Base-by-base conservation (phyloP, 2,329 filamentous ascomycete species). In the Colletotrichum sp. region DNA sequence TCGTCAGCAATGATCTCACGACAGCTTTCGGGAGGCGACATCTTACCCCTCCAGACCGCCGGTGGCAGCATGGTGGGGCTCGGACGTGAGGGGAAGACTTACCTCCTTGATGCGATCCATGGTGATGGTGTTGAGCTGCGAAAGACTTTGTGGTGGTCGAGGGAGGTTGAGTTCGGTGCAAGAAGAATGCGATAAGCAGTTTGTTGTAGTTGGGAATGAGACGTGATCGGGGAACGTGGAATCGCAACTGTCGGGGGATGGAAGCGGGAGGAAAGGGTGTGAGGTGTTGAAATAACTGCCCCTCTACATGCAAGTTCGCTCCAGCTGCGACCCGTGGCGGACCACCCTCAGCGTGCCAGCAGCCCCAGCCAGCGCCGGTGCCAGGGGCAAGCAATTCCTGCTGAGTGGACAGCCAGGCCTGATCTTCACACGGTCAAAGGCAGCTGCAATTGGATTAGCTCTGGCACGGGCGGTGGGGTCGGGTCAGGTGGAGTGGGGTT, bases 91-190 rank as follows among this genome's bases (percentile, higher is more conserved):
- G 82, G 82, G 82, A 79, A 80, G 79, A 90, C 93, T 90, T 87
- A 96, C 95, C 91, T 96, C 93, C 93, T 95, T 96, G 87, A 97
- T 96, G 88, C 94, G 94, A 87, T 97, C 95, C 95, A 96, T 96
- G 76, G 77, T 76, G 66, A 76, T 78, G 76, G 77, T 76, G 66
- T 73, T 78, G 57, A 77, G 72, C 77, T 78, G 75, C 59, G 75
- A 77, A 79, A 72, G 18, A 64, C 52, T 66, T 65, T 64, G 63
- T 32, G 80, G 78, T 80, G 80, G 82, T 82, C 80, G 79, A 79
- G 79, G 81, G 80, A 81, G 82, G 82, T 79, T 75, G 70, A 81
- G 82, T 82, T 79, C 75, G 70, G 77, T 75, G 71, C 57, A 77
- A 65, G 26, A 36, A 63, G 57, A 59, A 57, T 64, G 66, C 66